A percentile compares a stretch with the other conserved stretches of the same genome.
These are phyloP conservation scores for Silene latifolia DNA, from an alignment of 148 eudicot genomes.

Conservation along the genomic window DNA sequence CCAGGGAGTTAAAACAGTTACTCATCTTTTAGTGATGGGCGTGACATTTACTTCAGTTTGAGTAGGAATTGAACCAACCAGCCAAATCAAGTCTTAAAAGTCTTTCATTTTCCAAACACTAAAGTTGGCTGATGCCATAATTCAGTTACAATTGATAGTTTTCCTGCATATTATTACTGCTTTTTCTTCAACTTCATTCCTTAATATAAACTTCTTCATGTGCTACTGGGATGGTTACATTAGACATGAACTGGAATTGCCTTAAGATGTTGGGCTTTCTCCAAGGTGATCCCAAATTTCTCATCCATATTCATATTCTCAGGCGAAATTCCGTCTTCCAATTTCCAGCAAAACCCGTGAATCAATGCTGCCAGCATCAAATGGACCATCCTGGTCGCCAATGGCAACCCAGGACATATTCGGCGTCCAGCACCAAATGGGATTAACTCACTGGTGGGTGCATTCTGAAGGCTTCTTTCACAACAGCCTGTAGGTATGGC, in stretches of 20 bases:
- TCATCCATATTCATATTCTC: slow-evolving; percentile 25
- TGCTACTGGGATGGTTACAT: not conserved
- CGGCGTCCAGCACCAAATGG: slow-evolving; percentile 22
- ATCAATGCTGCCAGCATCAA: slow-evolving; percentile 16
- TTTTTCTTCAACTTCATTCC: no score
- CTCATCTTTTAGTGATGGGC: no score
- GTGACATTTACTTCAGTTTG: no score
- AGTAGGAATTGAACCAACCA: no score
- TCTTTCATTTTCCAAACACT: no score
- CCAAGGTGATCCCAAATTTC: slow-evolving; percentile 18
- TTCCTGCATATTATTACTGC: no score
- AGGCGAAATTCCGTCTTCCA: slow-evolving; percentile 15
- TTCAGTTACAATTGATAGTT: no score
- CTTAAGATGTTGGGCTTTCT: slow-evolving; percentile 14
- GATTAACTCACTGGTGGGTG: slow-evolving; percentile 22
- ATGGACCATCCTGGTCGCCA: slow-evolving; percentile 18
- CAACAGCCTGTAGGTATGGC: slow-evolving; percentile 24
- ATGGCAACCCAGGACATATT: slow-evolving; percentile 24
- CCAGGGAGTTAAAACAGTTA: no score
- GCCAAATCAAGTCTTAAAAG: no score
- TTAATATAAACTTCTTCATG: no score
- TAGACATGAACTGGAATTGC: slow-evolving; percentile 14
- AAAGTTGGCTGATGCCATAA: no score
- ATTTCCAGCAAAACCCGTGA: slow-evolving; percentile 17
- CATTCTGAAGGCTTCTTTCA: slow-evolving; percentile 21